Base-by-base conservation (phyloP, 345 rosid genomes). In the Kandelia obovata region DNA sequence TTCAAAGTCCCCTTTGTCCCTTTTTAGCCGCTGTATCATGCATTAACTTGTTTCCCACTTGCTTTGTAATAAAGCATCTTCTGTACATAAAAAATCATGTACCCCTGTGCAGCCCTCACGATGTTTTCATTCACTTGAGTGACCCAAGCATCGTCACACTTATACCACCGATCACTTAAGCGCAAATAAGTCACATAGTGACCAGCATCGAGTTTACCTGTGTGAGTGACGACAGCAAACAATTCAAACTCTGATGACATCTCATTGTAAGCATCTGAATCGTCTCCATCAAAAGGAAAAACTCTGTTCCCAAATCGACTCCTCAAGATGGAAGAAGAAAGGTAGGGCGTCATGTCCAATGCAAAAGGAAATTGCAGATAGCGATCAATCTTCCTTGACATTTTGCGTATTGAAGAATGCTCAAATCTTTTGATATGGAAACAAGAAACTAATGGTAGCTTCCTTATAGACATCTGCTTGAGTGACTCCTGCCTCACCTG, bases 101-200 rank as follows among this genome's bases (percentile, higher is more conserved):
- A 93, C 34, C 96, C 89, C 66, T 93, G 92, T 28, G 96, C 91
- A 69, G 89, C 87, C 81, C 97, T 85, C 61, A 93, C 98, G 31
- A 79, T 77, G 49, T 79, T 86, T 72, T 93, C 98, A 72, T 93
- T 92, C 35, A 93, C 98, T 81, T 83, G 94, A 35, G 76, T 86
- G 76, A 91, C 78, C 98, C 98, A 93, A 20, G 97, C 87, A 68
- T 93, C 98, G 34, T 93, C 98, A 66, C 97, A 93, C 84, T 65
- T 89, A 79, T 93, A 93, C 98, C 98, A 93, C 78, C 82, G 79
- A 66, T 87, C 83, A 70, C 84, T 75, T 26, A 89, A 76, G 61
- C 91, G 86, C 69, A 93, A 76, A 53, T 84, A 93, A 2, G 96
- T 93, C 75, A 88, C 87, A 26, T 93, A 91, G 67, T 93, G 98